phyloP scores from a whole-genome alignment of 2,329 filamentous ascomycete species.

The Zymoseptoria pseudotritici region DNA sequence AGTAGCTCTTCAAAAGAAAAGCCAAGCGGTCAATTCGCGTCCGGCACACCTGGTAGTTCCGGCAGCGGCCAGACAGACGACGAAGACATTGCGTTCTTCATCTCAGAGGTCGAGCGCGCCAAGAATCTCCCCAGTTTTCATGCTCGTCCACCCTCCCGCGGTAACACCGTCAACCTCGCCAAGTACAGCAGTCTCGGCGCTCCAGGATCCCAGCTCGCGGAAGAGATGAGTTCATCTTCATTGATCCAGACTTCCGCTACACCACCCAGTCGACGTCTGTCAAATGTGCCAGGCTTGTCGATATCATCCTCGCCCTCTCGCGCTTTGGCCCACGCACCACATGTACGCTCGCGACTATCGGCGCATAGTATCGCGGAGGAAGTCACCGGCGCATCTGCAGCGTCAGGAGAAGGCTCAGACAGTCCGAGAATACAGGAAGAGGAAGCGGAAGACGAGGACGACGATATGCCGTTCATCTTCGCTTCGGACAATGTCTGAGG shows the following conservation, averaged over 20 bases:
- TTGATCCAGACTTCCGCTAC: constrained; percentile 76
- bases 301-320: constrained; percentile 78
- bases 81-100: constrained; percentile 86
- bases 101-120: constrained; percentile 79
- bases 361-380: constrained; percentile 74
- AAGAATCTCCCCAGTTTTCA: constrained; percentile 73
- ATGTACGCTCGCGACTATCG: constrained; percentile 86
- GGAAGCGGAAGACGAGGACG: constrained; percentile 17
- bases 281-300: constrained; percentile 60
- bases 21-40: constrained; percentile 33
- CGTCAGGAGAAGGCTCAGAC: constrained; percentile 12
- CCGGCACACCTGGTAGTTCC: constrained; percentile 61
- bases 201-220: constrained; percentile 78
- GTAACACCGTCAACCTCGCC: constrained; percentile 44
- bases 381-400: constrained; percentile 25
- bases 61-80: constrained; percentile 68
- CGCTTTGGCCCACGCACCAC: constrained; percentile 85
- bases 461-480: constrained; percentile 27
- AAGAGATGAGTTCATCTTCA: constrained; percentile 86
- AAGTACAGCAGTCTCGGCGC: constrained; percentile 87
- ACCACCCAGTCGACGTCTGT: constrained; percentile 67
- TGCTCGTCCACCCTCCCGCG: constrained; percentile 49
- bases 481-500: constrained; percentile 14
- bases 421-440: constrained; percentile 16
- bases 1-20: constrained; percentile 59